These are phyloP conservation scores for Cladophialophora carrionii DNA, from an alignment of 2,329 filamentous ascomycete genomes.

Conservation along the genomic window DNA sequence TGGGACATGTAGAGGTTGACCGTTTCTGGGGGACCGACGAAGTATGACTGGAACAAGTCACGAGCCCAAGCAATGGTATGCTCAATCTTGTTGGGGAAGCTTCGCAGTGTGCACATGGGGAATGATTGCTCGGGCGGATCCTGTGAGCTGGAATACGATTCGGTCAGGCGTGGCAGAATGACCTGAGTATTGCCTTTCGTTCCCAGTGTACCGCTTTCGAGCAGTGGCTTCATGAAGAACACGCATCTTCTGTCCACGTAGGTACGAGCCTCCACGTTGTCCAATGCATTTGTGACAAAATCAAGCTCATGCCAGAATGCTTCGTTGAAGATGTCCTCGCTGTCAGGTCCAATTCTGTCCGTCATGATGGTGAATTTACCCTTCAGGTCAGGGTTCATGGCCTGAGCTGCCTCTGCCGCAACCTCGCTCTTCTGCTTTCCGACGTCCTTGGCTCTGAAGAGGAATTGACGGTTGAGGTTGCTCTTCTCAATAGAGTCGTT, in stretches of 20 bases:
- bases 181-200: conserved; percentile 99
- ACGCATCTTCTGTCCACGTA: conserved; percentile 96
- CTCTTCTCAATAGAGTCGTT: conserved; percentile 99
- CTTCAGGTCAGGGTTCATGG: conserved; percentile 90
- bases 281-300: conserved; percentile 92
- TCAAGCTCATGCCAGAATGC: conserved; percentile 85
- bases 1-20: conserved; percentile 93
- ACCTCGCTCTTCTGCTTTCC: conserved; percentile 96
- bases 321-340: conserved; percentile 93
- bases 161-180: conserved; percentile 84
- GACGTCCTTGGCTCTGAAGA: conserved; percentile 92
- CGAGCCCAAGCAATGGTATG: conserved; percentile 98
- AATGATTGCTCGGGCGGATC: conserved; percentile 98
- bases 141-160: conserved; percentile 96
- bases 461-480: conserved; percentile 95
- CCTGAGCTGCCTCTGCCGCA: conserved; percentile 83
- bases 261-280: conserved; percentile 95
- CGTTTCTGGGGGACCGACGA: conserved; percentile 89
- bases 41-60: conserved; percentile 91
- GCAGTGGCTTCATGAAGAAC: conserved; percentile 94
- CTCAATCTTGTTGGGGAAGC: conserved; percentile 97
- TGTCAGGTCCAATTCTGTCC: conserved; percentile 88
- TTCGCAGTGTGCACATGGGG: conserved; percentile 96
- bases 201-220: conserved; percentile 96
- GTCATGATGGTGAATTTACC: conserved; percentile 84